These are phyloP conservation scores for Starmerella floris DNA, from an alignment of 805 yeast species.

Conservation along the genomic window DNA sequence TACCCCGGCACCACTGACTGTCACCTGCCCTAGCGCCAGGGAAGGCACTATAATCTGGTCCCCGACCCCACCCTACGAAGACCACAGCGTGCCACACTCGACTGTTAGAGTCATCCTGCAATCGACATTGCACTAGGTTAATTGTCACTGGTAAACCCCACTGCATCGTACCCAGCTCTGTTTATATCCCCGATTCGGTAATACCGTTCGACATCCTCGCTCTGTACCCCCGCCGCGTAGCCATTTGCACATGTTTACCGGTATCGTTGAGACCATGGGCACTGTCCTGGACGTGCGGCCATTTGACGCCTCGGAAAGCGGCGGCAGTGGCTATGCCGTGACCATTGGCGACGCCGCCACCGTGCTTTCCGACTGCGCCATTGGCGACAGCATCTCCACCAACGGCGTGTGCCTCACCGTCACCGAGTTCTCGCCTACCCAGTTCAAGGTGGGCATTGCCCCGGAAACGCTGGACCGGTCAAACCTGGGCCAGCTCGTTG, in stretches of 20 bases:
- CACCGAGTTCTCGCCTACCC: conserved; percentile 48
- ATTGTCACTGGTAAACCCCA: too few species aligned
- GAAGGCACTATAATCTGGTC: too few species aligned
- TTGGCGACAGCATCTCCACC: conserved; percentile 88
- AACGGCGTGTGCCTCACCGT: conserved; percentile 89
- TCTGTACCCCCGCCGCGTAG: too few species aligned
- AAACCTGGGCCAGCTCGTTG: conserved; percentile 47
- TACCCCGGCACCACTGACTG: too few species aligned
- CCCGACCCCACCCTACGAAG: too few species aligned
- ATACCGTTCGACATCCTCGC: too few species aligned
- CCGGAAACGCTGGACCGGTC: conserved; percentile 84
- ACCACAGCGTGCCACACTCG: too few species aligned
- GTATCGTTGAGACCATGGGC: conserved; percentile 79
- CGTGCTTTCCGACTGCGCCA: conserved; percentile 65
- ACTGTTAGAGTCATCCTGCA: too few species aligned
- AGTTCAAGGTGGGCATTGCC: conserved; percentile 81
- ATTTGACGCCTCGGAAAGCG: conserved; percentile 39
- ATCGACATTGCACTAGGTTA: too few species aligned
- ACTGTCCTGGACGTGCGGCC: conserved; percentile 37
- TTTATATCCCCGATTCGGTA: too few species aligned
- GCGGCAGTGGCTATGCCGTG: conserved; percentile 65
- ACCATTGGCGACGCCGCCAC: conserved; percentile 47
- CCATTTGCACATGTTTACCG: conserved; percentile 71
- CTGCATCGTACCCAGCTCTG: too few species aligned
- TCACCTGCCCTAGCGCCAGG: too few species aligned